These are phyloP conservation scores for Otatea glauca DNA, from an alignment of 176 grass and related monocot species.

Conservation along the genomic window DNA sequence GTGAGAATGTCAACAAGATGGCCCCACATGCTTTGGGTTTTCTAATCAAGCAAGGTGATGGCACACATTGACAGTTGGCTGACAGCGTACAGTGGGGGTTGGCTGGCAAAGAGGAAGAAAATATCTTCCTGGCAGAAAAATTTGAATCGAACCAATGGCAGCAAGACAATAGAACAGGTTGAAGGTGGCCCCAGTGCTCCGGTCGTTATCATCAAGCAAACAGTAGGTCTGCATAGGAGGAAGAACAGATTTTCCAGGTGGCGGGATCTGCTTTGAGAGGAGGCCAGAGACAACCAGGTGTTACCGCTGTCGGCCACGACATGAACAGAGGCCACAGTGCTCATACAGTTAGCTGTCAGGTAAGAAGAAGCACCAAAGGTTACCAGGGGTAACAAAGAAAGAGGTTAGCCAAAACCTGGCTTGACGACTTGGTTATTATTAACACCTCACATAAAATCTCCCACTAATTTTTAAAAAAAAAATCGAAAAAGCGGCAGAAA, in stretches of 20 bases:
- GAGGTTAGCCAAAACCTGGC: neutral
- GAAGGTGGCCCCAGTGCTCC: neutral
- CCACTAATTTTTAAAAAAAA: conserved; percentile 10
- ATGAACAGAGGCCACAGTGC: neutral
- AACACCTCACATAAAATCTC: neutral
- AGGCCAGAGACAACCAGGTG: neutral
- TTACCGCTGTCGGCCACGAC: neutral
- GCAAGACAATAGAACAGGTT: neutral
- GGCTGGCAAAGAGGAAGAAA: neutral
- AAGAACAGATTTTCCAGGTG: neutral
- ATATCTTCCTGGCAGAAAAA: no score
- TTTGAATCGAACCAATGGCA: conserved; percentile 10
- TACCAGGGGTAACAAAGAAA: neutral
- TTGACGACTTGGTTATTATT: conserved; percentile 1
- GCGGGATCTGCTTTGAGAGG: neutral
- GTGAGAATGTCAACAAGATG: neutral
- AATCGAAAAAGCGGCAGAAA: conserved; percentile 6
- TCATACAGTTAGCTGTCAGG: neutral
- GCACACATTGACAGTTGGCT: neutral
- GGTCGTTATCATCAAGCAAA: neutral
- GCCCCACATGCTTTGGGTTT: neutral
- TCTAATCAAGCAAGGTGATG: neutral
- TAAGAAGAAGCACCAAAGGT: neutral
- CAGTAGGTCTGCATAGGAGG: neutral
- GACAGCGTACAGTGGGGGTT: neutral